Base-by-base conservation (phyloP, 495 filamentous ascomycete species). In the Immersiella caudata region DNA sequence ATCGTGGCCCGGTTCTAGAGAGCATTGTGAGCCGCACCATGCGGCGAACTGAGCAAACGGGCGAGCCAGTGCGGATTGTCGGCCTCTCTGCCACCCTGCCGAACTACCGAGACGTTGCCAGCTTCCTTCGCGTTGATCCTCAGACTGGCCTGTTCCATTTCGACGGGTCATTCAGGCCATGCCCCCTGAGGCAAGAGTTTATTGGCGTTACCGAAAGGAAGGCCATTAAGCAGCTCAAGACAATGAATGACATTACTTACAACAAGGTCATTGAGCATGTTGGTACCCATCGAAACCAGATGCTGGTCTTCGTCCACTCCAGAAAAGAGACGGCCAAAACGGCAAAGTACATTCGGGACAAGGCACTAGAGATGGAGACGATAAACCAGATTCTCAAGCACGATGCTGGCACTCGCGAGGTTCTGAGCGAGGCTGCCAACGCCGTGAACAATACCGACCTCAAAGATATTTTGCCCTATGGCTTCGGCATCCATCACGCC, bases 201-300 rank as follows among this genome's bases (percentile, higher is more conserved):
- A 94, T 99, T 74, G 95, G 96, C 60, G 90, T 99, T 35, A 97
- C 93, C 0, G 95, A 99, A 67, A 96, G 94, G 79, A 99, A 99
- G 72, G 91, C 95, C 20, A 99, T 98, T 81, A 99, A 97, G 80
- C 95, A 99, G 79, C 83, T 99, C 58, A 97, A 97, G 85, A 96
- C 91, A 0, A 99, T 99, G 95, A 99, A 99, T 68, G 95, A 99
- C 72, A 93, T 99, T 46, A 96, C 92, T 60, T 98, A 99, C 76
- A 96, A 89, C 55, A 99, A 99, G 75, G 94, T 98, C 21, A 86
- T 99, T 67, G 95, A 99, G 76, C 95, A 99, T 73, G 95, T 97
- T 25, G 94, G 94, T 0, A 86, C 88, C 60, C 89, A 94, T 67
- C 86, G 89, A 64, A 93, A 97, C 71, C 95, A 99, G 79, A 97